Base-by-base conservation (phyloP, 352 stramenopile genomes). In the Plasmopara halstedii region DNA sequence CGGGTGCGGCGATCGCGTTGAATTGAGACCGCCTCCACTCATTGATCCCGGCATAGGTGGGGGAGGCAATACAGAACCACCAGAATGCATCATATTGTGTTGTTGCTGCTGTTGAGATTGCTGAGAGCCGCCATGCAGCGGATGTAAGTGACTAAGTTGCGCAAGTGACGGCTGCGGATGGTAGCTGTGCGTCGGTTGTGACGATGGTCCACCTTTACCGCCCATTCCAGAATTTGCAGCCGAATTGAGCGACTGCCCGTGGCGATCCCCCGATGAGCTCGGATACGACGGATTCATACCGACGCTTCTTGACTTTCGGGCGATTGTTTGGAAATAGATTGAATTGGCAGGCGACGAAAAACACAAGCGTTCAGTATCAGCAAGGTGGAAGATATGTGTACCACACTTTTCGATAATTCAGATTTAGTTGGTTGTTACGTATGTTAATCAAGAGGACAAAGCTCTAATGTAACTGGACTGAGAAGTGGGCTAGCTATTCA, bases 271-370 rank as follows among this genome's bases (percentile, higher is more conserved):
- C 9, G 73, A 83, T 26, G 73, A 71, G 8, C 77, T 72, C 36
- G 73, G 73, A 59, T 81, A 88, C 61, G 77, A 88, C 48, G 77
- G 77, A 54, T 88, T 88, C 77, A 88, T 88, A 36, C 5, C 21
- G 26, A 36, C 39, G 31, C 50, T 52, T 50, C 41, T 58, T 48
- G 46, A 26, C 26, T 31, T 52, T 54, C n/a, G 42, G 19, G 15
- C 40, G 32, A 25, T 57, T 62, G 34, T 54, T 54, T 58, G 21
- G 42, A 52, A 64, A 29, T 29, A 29, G 25, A n/a, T n/a, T n/a
- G n/a, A n/a, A n/a, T n/a, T n/a, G n/a, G n/a, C n/a, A n/a, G n/a
- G n/a, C n/a, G n/a, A n/a, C n/a, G n/a, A n/a, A n/a, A n/a, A n/a
- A n/a, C n/a, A n/a, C n/a, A n/a, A n/a, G n/a, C n/a, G n/a, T n/a